Evolutionary conservation across 2,329 filamentous ascomycete species (phyloP).

Genomic region (Ophiosphaerella herpotricha): DNA sequence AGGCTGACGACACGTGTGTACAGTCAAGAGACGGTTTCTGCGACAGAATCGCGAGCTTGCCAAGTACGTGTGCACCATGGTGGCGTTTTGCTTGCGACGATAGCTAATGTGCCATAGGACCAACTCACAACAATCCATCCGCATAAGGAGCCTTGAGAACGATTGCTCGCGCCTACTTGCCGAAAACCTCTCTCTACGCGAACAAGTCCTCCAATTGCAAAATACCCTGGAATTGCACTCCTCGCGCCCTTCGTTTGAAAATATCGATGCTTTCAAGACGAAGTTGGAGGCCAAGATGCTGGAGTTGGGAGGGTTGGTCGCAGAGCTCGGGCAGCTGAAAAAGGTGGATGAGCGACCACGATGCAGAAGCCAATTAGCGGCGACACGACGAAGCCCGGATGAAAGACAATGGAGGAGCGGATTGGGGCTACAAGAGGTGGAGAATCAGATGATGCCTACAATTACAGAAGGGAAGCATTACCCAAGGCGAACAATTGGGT

Average conservation of each 20-base stretch:
- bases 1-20: conserved; percentile 59
- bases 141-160: conserved; percentile 76
- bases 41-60: conserved; percentile 85
- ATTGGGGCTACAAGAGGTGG: conserved; percentile 42
- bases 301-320: conserved; percentile 71
- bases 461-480: conserved; percentile 73
- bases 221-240: conserved; percentile 67
- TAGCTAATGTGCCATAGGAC: conserved; percentile 52
- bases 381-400: conserved; percentile 55
- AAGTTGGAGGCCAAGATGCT: conserved; percentile 73
- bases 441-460: conserved; percentile 64
- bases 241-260: conserved; percentile 64
- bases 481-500: conserved; percentile 72
- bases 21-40: conserved; percentile 78
- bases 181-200: conserved; percentile 76
- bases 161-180: conserved; percentile 75
- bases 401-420: conserved; percentile 62
- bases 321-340: conserved; percentile 60
- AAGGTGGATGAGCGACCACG: conserved; percentile 21
- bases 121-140: conserved; percentile 77
- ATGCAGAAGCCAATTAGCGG: conserved; percentile 56
- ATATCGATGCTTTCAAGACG: conserved; percentile 70
- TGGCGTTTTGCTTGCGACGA: neutral
- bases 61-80: conserved; percentile 43
- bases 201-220: conserved; percentile 72